Evolutionary conservation across 78 protist genomes (phyloP), one percentile per base, ranked within the genome.

Genomic region (Ministeria vibrans): DNA sequence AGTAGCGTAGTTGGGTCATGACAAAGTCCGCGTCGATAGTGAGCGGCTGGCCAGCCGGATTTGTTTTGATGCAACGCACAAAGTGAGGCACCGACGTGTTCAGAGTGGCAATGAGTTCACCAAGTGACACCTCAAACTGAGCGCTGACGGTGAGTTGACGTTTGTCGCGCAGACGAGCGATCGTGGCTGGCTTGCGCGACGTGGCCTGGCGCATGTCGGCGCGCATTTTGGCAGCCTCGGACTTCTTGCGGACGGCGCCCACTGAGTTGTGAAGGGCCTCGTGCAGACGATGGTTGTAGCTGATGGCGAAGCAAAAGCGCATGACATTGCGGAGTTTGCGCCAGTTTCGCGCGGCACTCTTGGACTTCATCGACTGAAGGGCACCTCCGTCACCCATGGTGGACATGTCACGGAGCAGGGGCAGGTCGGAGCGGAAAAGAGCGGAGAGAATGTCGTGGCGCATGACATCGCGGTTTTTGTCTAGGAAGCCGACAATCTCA

Each of bases 51-150:
- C 83, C 86, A 43, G 20, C 45, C 5, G 75, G 1, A 83, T 91
- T 88, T 30, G 95, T 89, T 62, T 89, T 88, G 73, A 91, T 45
- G 83, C 92, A 89, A 22, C 95, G 89, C 32, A 91, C 83, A 41
- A 76, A 91, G 81, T 83, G 90, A 20, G 91, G 87, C 38, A 30
- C 66, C n/a, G 86, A 34, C 9, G 71, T 0, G 73, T 27, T 39
- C 69, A 90, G 82, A 30, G 68, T 41, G 30, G 15, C 59, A 84
- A 90, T 49, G 25, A 90, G 68, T 38, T 1, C 5, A 11, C 0
- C 28, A 59, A 87, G 80, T n/a, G 77, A 77, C 41, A n/a, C 32
- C 20, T 53, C 4, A 45, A 86, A 81, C 39, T 49, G 72, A 9
- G 51, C 53, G 43, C 75, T 82, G 34, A 81, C 76, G 23, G 80